phyloP scores from a whole-genome alignment of 495 filamentous ascomycete genomes.

The Amniculicola lignicola region DNA sequence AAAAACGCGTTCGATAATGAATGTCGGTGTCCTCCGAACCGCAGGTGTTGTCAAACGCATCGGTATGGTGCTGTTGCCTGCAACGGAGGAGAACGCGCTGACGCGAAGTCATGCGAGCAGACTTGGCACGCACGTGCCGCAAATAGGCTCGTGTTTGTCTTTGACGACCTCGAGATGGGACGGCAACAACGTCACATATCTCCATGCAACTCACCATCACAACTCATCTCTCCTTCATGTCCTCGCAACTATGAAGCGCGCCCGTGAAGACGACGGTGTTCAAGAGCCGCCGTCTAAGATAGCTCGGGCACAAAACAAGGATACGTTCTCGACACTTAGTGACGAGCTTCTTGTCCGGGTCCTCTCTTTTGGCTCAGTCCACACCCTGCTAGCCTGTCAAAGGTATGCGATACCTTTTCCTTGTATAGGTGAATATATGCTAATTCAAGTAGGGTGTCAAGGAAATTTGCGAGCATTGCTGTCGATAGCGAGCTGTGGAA shows the following conservation, averaged over 20 bases:
- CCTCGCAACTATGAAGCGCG: slow-evolving; percentile 10
- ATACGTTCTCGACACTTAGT: slow-evolving; percentile 64
- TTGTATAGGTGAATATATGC: slow-evolving; percentile 8
- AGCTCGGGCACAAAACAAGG: slow-evolving; percentile 22
- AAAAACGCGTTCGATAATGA: not conserved
- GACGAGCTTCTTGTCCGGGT: slow-evolving; percentile 87
- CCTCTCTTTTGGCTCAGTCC: slow-evolving; percentile 68
- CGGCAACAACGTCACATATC: too few species aligned
- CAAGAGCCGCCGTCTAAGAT: slow-evolving; percentile 31
- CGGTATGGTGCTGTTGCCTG: not conserved
- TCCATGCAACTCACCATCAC: not conserved
- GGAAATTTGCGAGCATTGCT: slow-evolving; percentile 68
- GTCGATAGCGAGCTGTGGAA: slow-evolving; percentile 91
- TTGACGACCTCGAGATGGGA: too few species aligned
- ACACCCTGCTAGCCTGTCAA: slow-evolving; percentile 66
- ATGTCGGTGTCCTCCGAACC: not conserved
- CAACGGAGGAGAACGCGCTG: not conserved
- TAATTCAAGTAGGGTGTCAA: slow-evolving; percentile 60
- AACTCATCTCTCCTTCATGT: too few species aligned
- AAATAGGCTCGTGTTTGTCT: too few species aligned
- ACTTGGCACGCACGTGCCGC: too few species aligned
- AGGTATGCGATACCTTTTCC: slow-evolving; percentile 45
- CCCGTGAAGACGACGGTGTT: slow-evolving; percentile 14
- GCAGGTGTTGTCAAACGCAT: not conserved
- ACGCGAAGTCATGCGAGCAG: slow-evolving; percentile 25